Conservation (phyloP, 2,329 filamentous ascomycete species). For the Cladosporium cucumerinum region DNA sequence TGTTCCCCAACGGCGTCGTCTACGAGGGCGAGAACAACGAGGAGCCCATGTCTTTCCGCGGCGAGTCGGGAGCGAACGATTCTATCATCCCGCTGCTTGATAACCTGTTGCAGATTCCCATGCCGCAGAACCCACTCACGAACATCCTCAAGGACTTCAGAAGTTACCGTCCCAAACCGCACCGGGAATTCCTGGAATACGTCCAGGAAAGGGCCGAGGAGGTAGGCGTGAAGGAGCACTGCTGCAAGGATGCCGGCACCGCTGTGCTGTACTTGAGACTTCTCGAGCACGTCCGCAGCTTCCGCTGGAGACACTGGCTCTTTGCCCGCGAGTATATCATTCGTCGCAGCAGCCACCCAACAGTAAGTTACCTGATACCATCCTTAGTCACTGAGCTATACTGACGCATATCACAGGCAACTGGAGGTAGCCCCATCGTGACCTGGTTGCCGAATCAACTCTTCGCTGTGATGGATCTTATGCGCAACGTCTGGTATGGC, state of each 20-base stretch:
- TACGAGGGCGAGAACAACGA: conserved; percentile 76
- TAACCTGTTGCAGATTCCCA: conserved; percentile 77
- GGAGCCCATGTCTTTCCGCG: conserved; percentile 76
- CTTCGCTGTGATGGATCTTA: conserved; percentile 68
- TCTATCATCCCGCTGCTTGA: conserved; percentile 86
- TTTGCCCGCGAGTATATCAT: conserved; percentile 83
- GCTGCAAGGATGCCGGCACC: conserved; percentile 29
- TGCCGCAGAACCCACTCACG: conserved; percentile 86
- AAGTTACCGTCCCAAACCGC: conserved; percentile 82
- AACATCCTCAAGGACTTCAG: conserved; percentile 86
- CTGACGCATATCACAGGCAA: conserved; percentile 47
- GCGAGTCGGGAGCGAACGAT: conserved; percentile 92
- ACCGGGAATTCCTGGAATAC: conserved; percentile 77
- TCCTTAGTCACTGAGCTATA: not conserved
- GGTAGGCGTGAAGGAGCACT: conserved; percentile 58
- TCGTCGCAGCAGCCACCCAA: conserved; percentile 71
- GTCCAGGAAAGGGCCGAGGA: conserved; percentile 55
- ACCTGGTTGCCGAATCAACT: conserved; percentile 84
- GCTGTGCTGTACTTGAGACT: conserved; percentile 46
- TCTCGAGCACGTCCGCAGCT: conserved; percentile 74
- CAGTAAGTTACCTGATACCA: conserved; percentile 28
- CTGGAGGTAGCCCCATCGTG: conserved; percentile 76
- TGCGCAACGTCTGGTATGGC: conserved; percentile 56
- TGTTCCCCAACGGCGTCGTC: conserved; percentile 89
- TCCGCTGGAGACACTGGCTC: conserved; percentile 81